Percentiles rank a stretch among this genome's conserved stretches.
Evolutionary conservation across 768 basidiomycete species (phyloP).

Genomic region (Tricholoma hemisulphureum): DNA sequence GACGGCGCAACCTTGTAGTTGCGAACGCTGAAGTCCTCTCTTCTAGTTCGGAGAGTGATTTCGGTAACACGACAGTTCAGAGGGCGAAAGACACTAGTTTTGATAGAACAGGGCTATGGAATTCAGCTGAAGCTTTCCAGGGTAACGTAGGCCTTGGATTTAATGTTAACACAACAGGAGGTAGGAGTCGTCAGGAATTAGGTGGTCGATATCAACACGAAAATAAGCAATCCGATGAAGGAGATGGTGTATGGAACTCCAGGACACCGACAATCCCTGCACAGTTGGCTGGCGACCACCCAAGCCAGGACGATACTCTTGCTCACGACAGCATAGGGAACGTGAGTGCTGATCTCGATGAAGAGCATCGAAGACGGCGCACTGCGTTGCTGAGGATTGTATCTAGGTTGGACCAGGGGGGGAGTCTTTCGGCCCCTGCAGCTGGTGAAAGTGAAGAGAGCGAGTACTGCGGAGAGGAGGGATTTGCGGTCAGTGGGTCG

Average conservation of each 20-base stretch:
- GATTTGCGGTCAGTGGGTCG: conserved; percentile 36
- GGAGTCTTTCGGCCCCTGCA: neutral
- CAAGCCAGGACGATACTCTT: neutral
- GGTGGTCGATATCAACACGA: neutral
- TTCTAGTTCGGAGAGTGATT: conserved; percentile 42
- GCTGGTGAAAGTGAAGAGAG: conserved; percentile 24
- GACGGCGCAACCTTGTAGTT: conserved; percentile 43
- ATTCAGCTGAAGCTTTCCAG: neutral
- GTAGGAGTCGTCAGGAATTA: neutral
- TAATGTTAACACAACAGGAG: conserved; percentile 1
- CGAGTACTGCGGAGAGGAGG: conserved; percentile 34
- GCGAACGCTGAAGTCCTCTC: conserved; percentile 43
- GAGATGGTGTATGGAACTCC: neutral
- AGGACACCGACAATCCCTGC: neutral
- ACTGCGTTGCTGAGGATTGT: conserved; percentile 38
- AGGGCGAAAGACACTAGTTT: neutral
- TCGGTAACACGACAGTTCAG: conserved; percentile 14
- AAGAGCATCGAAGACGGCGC: conserved; percentile 28
- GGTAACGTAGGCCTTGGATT: conserved; percentile 11
- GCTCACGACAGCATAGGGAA: neutral
- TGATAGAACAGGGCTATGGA: neutral
- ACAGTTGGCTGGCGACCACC: neutral
- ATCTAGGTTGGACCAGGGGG: conserved; percentile 24
- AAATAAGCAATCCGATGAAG: neutral
- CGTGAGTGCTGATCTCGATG: conserved; percentile 10